phyloP scores from a whole-genome alignment of 2,329 filamentous ascomycete species.

The Hypoxylon sp. region DNA sequence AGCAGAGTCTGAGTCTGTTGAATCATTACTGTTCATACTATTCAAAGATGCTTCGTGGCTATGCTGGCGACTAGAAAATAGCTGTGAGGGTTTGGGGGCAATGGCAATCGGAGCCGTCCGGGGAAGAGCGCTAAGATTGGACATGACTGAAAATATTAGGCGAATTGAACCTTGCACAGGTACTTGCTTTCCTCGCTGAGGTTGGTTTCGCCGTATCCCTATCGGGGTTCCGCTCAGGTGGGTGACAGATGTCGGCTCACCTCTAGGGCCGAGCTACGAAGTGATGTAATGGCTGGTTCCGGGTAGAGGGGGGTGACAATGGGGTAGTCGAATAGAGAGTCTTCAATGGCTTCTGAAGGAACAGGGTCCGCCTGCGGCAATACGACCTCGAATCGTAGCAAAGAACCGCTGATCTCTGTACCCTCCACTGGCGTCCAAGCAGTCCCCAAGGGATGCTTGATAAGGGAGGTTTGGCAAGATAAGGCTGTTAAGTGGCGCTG shows the following conservation, averaged over 20 bases:
- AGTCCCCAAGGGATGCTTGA: conserved; percentile 38
- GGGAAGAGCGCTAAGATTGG: conserved; percentile 67
- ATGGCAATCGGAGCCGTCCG: conserved; percentile 77
- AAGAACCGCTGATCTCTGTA: conserved; percentile 45
- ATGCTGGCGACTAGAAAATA: conserved; percentile 63
- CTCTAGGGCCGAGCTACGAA: conserved; percentile 30
- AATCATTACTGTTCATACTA: conserved; percentile 68
- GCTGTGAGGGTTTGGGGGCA: conserved; percentile 71
- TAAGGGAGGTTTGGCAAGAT: conserved; percentile 46
- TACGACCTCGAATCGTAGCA: conserved; percentile 43
- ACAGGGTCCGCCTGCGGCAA: conserved; percentile 42
- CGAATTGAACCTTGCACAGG: conserved; percentile 39
- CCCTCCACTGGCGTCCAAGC: conserved; percentile 36
- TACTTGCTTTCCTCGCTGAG: conserved; percentile 43
- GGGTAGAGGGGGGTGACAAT: conserved; percentile 30
- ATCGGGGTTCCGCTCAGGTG: conserved; percentile 32
- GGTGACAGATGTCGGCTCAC: conserved; percentile 39
- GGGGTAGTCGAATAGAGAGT: conserved; percentile 35
- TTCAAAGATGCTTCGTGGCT: conserved; percentile 66
- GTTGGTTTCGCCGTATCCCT: conserved; percentile 47
- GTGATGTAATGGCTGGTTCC: conserved; percentile 39
- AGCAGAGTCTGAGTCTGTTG: conserved; percentile 63
- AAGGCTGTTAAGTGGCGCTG: conserved; percentile 47
- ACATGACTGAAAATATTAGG: conserved; percentile 62
- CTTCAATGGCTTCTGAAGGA: conserved; percentile 34